Conservation (phyloP, 1,284 basidiomycete species). For the Fomitopsis betulina region DNA sequence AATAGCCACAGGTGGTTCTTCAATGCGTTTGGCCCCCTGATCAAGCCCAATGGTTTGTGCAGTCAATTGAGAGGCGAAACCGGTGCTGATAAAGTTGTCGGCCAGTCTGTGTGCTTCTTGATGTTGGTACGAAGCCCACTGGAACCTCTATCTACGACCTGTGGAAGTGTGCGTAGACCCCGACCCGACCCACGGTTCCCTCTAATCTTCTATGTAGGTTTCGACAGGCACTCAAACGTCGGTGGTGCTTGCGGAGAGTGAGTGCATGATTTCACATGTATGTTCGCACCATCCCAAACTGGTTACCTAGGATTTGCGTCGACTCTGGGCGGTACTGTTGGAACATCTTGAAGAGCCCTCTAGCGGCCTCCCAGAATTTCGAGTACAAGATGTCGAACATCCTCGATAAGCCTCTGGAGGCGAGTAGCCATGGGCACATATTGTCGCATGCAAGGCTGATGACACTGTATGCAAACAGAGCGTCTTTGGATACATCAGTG, state of each 20-base stretch:
- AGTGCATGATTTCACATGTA: conserved; percentile 24
- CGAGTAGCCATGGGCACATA: conserved; percentile 18
- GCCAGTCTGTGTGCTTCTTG: conserved; percentile 78
- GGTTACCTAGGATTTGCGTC: conserved; percentile 65
- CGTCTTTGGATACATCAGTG: conserved; percentile 89
- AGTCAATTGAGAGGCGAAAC: not conserved
- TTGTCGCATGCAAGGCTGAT: not conserved
- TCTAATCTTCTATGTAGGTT: conserved; percentile 45
- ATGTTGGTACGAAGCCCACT: conserved; percentile 93
- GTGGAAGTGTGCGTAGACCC: conserved; percentile 70
- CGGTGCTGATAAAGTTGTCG: too few species aligned
- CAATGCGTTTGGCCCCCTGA: conserved; percentile 88
- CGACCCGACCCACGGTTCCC: too few species aligned
- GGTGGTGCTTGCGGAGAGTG: conserved; percentile 95
- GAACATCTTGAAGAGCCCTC: conserved; percentile 78
- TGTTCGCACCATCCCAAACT: not conserved
- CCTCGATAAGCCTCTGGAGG: conserved; percentile 89
- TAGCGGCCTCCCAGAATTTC: conserved; percentile 90
- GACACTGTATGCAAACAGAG: conserved; percentile 38
- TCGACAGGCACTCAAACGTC: conserved; percentile 86
- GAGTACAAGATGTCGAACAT: conserved; percentile 95
- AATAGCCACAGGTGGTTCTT: conserved; percentile 97
- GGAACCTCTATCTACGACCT: conserved; percentile 93
- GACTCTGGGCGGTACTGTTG: conserved; percentile 78
- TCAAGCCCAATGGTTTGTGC: conserved; percentile 71